Evolutionary conservation across 352 stramenopile genomes (phyloP), one percentile per base, ranked within the genome.

Genomic region (Lagenidium sp.): DNA sequence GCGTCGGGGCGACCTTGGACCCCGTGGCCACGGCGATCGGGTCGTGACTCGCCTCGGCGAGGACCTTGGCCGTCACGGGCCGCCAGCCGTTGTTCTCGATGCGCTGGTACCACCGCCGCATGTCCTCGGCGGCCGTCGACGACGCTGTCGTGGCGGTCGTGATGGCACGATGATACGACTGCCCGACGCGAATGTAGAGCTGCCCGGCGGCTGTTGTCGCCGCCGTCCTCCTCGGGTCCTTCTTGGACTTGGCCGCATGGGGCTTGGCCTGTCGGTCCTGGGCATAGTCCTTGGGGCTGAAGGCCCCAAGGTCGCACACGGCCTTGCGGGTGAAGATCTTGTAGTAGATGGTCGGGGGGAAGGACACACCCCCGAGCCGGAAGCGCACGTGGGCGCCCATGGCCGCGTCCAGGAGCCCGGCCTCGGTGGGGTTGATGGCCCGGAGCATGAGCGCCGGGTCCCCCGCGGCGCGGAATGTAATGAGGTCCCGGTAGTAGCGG

Each of bases 301-400:
- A 96, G 6, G 85, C 74, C 36, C 87, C 86, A 6, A 96, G 64
- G 46, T 96, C 84, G 36, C 84, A 94, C 45, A 95, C 66, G 1
- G 86, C 73, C 26, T 65, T 65, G 19, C 82, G 73, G 15, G 82
- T 94, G 57, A 91, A 96, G 50, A 96, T 87, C 62, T 96, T 96
- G 74, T 97, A 97, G 74, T 96, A 97, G 39, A 96, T 94, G 15
- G 77, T 88, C n/a, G 87, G 87, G 6, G 87, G 87, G 57, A 97
- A 97, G 4, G 60, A 66, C 35, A 81, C 47, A 0, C 87, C 86
- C 2, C 87, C 87, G 26, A 97, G 70, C 2, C 87, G 76, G 47
- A 97, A 96, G 1, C 83, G 81, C 21, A 97, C 74, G 38, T 82
- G 66, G 0, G 77, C 77, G 0, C 72, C 68, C 60, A 91, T 87